Percentiles rank a stretch among this genome's conserved stretches.
phyloP scores from a whole-genome alignment of 768 basidiomycete genomes.

The Pleurotus salmoneostramineus region DNA sequence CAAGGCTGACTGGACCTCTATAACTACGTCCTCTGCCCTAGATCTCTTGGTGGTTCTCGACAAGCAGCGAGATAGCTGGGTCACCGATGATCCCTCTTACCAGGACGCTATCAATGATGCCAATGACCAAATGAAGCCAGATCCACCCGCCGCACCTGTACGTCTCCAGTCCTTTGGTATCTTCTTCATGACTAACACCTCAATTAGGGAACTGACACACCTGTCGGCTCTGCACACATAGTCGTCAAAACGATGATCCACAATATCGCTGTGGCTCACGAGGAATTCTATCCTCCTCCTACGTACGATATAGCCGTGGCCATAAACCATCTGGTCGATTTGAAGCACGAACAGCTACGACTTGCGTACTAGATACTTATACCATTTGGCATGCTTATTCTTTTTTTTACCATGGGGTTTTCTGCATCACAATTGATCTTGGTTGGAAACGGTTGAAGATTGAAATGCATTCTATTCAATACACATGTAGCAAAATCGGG shows the following conservation, averaged over 20 bases:
- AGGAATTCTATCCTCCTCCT: conserved; percentile 3
- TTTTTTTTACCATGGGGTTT: background rate
- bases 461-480: too few relatives aligned
- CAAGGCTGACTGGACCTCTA: background rate
- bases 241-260: background rate
- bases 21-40: background rate
- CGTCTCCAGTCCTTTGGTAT: background rate
- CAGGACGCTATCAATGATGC: conserved; percentile 3
- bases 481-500: too few relatives aligned
- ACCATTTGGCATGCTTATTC: background rate
- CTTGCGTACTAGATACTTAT: background rate
- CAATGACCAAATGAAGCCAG: background rate
- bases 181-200: background rate
- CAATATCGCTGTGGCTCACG: background rate
- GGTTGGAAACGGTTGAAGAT: too few relatives aligned
- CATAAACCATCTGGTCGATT: background rate
- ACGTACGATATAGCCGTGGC: conserved; percentile 3
- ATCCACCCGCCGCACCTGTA: background rate
- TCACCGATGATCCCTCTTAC: background rate
- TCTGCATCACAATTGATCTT: too few relatives aligned
- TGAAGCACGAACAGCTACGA: conserved; percentile 3
- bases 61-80: conserved; percentile 4
- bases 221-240: background rate
- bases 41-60: conserved; percentile 5
- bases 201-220: background rate